phyloP scores from a whole-genome alignment of 1,139 yeast genomes.

The Nakaseomyces kungkrabaensis region DNA sequence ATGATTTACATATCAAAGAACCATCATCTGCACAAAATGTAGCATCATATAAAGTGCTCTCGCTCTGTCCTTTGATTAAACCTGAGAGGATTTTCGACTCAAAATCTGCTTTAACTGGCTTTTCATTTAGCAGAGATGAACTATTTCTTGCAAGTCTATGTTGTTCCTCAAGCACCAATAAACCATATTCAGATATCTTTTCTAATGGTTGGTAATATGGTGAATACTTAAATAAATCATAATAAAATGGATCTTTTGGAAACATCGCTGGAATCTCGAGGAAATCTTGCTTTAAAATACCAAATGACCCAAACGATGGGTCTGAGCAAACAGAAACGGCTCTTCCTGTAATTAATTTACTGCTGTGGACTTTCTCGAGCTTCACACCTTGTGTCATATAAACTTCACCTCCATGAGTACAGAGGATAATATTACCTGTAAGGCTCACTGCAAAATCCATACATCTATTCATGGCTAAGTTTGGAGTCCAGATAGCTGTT shows the following conservation, averaged over 20 bases:
- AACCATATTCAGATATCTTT: background rate
- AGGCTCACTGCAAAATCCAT: conserved; percentile 57
- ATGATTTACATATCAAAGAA: conserved; percentile 15
- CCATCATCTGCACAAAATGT: conserved; percentile 10
- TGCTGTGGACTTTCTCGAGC: conserved; percentile 18
- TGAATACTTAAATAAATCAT: conserved; percentile 44
- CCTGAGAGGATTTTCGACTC: background rate
- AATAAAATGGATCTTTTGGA: conserved; percentile 35
- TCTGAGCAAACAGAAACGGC: conserved; percentile 53
- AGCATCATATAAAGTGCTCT: conserved; percentile 16
- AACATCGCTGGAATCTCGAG: conserved; percentile 44
- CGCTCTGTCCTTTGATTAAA: background rate
- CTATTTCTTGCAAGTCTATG: background rate
- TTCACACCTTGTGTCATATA: conserved; percentile 29
- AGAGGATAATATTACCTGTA: conserved; percentile 60
- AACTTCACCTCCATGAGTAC: conserved; percentile 61
- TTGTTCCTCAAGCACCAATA: background rate
- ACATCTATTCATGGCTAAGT: conserved; percentile 22
- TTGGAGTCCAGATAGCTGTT: conserved; percentile 30
- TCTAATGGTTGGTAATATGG: conserved; percentile 20
- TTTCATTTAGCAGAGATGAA: background rate
- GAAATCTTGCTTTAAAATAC: conserved; percentile 55
- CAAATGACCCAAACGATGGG: conserved; percentile 56
- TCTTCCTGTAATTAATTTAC: conserved; percentile 21
- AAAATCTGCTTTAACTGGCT: background rate